phyloP scores from a whole-genome alignment of 2,329 filamentous ascomycete species.

The Pseudogymnoascus sp. region DNA sequence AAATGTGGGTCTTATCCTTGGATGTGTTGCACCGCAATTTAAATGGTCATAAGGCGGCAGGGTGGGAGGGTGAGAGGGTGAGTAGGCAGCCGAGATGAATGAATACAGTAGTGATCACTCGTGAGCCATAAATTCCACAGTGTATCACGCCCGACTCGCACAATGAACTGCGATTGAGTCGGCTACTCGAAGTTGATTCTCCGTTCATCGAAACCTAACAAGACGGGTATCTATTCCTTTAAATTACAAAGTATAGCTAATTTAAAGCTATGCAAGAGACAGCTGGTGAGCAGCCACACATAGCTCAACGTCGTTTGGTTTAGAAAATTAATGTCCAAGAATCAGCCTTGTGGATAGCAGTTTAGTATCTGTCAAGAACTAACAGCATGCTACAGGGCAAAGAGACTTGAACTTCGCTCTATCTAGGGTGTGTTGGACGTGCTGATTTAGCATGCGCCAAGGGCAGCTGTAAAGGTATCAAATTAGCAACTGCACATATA shows the following conservation, averaged over 20 bases:
- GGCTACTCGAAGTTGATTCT: neutral
- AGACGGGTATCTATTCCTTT: neutral
- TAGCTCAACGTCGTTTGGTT: neutral
- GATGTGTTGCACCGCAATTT: too few relatives aligned
- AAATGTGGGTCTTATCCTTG: too few relatives aligned
- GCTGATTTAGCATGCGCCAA: neutral
- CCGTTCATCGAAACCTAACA: neutral
- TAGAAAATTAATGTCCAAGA: neutral
- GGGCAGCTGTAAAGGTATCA: neutral
- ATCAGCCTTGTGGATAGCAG: neutral
- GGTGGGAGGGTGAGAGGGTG: neutral
- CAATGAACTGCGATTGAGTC: neutral
- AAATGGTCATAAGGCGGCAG: too few relatives aligned
- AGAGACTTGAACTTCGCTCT: neutral
- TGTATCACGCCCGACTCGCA: neutral
- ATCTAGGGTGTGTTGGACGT: neutral
- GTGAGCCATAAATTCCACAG: neutral
- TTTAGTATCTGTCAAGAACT: neutral
- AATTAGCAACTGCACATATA: neutral
- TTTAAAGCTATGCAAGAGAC: neutral
- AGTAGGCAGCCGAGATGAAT: neutral
- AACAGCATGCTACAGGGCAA: neutral
- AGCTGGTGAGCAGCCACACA: neutral
- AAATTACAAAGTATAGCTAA: neutral
- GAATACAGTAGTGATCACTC: neutral